A percentile compares a stretch with the other conserved stretches of the same genome.
These are phyloP conservation scores for Backusella macrospora DNA, from an alignment of 192 early-diverging fungal species.

Conservation along the genomic window DNA sequence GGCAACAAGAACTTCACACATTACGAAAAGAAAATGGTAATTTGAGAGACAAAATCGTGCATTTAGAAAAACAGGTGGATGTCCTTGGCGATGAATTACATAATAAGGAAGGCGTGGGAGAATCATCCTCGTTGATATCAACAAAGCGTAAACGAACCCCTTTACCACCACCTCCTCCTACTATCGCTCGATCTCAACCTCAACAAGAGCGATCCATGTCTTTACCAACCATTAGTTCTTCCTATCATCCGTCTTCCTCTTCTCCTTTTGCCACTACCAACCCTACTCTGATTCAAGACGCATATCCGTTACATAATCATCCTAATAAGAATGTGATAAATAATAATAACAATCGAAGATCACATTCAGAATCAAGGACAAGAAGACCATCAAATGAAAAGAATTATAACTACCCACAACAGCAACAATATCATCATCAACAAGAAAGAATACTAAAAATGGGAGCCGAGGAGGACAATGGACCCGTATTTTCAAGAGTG, in stretches of 20 bases:
- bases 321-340: background rate
- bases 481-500: background rate
- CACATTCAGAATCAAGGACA: background rate
- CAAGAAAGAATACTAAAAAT: too few species aligned
- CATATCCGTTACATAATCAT: too few species aligned
- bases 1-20: constrained; percentile 29
- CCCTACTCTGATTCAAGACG: too few species aligned
- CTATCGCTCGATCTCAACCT: background rate
- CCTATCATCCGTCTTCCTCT: too few species aligned
- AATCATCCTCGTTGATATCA: background rate
- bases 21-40: constrained; percentile 28
- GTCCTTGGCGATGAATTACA: background rate
- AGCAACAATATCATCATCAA: too few species aligned
- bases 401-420: too few species aligned
- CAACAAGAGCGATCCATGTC: background rate
- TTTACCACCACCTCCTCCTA: too few species aligned
- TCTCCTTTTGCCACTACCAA: too few species aligned
- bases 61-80: constrained; percentile 20
- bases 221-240: background rate
- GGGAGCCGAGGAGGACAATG: background rate
- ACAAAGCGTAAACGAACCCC: too few species aligned
- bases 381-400: background rate
- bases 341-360: background rate
- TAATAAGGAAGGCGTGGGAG: background rate
- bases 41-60: background rate